Conservation (phyloP, 148 eudicot species). For the Euryodendron excelsum region DNA sequence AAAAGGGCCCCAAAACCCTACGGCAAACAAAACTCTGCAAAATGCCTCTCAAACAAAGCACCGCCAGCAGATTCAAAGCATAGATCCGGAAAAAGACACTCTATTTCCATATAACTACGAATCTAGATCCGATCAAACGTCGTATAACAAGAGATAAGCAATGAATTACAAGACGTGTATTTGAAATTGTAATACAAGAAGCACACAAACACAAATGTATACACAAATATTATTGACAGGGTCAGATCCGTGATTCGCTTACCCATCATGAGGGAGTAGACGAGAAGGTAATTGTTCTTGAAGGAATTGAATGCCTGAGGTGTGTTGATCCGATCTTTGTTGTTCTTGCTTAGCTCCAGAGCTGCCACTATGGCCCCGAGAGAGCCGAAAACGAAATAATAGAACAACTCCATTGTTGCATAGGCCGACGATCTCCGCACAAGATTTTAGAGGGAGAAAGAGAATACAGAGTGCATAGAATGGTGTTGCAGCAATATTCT, state of each 20-base stretch:
- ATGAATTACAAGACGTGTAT: too few species aligned
- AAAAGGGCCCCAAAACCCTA: conserved; percentile 5
- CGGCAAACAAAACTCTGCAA: not conserved
- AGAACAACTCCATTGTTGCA: conserved; percentile 75
- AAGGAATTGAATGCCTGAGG: conserved; percentile 71
- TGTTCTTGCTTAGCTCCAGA: conserved; percentile 76
- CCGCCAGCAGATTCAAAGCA: too few species aligned
- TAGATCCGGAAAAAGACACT: conserved; percentile 15
- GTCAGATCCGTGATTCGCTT: not conserved
- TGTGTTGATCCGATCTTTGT: conserved; percentile 80
- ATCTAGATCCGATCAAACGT: conserved; percentile 13
- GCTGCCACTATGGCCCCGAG: conserved; percentile 61
- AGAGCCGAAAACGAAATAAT: conserved; percentile 65
- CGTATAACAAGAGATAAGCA: not conserved
- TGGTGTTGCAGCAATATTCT: not conserved
- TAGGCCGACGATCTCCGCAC: not conserved
- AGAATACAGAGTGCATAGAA: not conserved
- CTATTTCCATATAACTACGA: not conserved
- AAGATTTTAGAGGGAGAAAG: conserved; percentile 3
- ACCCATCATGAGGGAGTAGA: conserved; percentile 99
- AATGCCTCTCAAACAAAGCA: too few species aligned
- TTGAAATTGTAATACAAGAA: too few species aligned
- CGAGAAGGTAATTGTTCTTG: conserved; percentile 80
- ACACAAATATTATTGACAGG: not conserved
- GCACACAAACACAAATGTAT: not conserved